Conservation (phyloP, 2,329 filamentous ascomycete genomes). For the Fusarium subglutinans region DNA sequence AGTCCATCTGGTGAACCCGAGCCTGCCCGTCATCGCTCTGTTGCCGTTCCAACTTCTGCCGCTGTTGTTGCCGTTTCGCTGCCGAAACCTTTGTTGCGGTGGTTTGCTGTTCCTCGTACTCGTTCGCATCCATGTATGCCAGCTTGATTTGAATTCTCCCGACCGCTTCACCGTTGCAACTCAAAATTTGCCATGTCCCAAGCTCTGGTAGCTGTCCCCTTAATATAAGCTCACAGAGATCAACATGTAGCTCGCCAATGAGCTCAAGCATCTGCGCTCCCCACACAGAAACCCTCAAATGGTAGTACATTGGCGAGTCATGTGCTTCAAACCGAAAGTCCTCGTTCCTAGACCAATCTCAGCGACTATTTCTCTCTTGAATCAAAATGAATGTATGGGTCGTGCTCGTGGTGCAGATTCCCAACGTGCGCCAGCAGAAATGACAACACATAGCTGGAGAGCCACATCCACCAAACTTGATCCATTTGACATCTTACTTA, state of each 20-base stretch:
- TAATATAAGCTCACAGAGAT: conserved; percentile 37
- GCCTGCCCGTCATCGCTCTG: conserved; percentile 32
- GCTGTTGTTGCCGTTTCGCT: conserved; percentile 28
- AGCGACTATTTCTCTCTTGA: conserved; percentile 19
- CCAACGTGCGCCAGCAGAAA: background rate
- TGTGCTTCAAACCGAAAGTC: conserved; percentile 40
- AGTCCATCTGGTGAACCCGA: conserved; percentile 39
- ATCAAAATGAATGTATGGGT: conserved; percentile 12
- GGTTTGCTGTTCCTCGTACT: conserved; percentile 36
- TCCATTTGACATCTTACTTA: conserved; percentile 28
- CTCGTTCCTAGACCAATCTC: conserved; percentile 37
- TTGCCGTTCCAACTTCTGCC: conserved; percentile 21
- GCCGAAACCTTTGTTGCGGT: conserved; percentile 28
- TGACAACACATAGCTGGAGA: background rate
- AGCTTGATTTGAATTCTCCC: conserved; percentile 34
- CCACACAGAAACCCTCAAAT: conserved; percentile 41
- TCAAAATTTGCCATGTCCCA: conserved; percentile 35
- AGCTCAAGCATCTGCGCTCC: conserved; percentile 40
- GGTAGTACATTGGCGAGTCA: conserved; percentile 41
- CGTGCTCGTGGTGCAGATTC: background rate
- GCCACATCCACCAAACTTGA: conserved; percentile 9
- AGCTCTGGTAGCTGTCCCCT: conserved; percentile 32
- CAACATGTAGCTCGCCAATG: conserved; percentile 39
- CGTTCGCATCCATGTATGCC: conserved; percentile 27
- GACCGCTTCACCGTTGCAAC: conserved; percentile 25